Percentiles rank a stretch among this genome's conserved stretches.
Conservation (phyloP, 768 basidiomycete species). For the Pilatotrama ljubarskyi region DNA sequence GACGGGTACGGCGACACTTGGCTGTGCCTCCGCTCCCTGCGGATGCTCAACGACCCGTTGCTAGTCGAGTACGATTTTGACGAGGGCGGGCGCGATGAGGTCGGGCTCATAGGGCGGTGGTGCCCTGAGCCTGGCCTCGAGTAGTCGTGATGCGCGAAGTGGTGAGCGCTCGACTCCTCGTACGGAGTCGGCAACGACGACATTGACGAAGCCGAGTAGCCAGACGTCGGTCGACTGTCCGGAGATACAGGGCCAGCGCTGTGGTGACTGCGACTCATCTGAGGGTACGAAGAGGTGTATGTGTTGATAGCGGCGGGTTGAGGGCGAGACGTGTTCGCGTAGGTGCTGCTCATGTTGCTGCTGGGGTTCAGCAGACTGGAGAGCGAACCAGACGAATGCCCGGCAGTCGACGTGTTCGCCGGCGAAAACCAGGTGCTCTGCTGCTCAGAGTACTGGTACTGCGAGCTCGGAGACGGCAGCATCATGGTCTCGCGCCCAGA, state of each 20-base stretch:
- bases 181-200: slow-evolving; percentile 64
- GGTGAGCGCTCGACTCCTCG: slow-evolving; percentile 50
- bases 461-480: slow-evolving; percentile 48
- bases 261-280: slow-evolving; percentile 65
- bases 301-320: slow-evolving; percentile 30
- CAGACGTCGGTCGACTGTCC: slow-evolving; percentile 82
- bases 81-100: slow-evolving; percentile 66
- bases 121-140: slow-evolving; percentile 75
- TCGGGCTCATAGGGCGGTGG: slow-evolving; percentile 57
- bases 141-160: slow-evolving; percentile 50
- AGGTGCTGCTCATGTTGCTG: slow-evolving; percentile 61
- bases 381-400: slow-evolving; percentile 63
- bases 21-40: slow-evolving; percentile 75
- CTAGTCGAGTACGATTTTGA: slow-evolving; percentile 59
- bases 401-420: slow-evolving; percentile 54
- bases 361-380: slow-evolving; percentile 79
- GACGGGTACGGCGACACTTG: slow-evolving; percentile 89
- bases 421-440: slow-evolving; percentile 57
- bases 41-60: slow-evolving; percentile 61
- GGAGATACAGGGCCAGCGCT: slow-evolving; percentile 75
- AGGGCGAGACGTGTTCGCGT: slow-evolving; percentile 40
- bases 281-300: slow-evolving; percentile 52
- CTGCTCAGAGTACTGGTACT: slow-evolving; percentile 66
- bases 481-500: slow-evolving; percentile 34
- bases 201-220: slow-evolving; percentile 84